Evolutionary conservation across 2,329 filamentous ascomycete species (phyloP), one percentile per base, ranked within the genome.

Genomic region (Epichloe sibirici): DNA sequence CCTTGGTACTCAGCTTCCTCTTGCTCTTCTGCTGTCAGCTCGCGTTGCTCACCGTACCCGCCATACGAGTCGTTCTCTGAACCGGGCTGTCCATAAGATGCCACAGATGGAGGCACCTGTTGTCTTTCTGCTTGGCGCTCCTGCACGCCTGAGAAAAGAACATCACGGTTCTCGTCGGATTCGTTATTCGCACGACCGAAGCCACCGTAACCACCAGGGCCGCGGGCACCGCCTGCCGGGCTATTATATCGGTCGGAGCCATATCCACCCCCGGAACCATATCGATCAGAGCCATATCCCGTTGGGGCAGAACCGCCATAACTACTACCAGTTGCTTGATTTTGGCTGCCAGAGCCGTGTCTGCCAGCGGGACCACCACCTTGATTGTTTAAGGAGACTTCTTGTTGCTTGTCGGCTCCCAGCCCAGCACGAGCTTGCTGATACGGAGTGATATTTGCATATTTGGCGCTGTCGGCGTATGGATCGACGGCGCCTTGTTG

Each of bases 11-110:
- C 83, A 57, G 84, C 69, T 71, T 78, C 72, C 53, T 95, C 88
- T 64, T 88, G 71, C 75, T 81, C 81, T 59, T 96, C 89, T 1
- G 83, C 88, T 0, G 88, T 95, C 58, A 95, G 71, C 66, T 95
- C 81, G 47, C 88, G 80, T 54, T 86, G 78, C 53, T 85, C 82
- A 50, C 87, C 79, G 57, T 82, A 82, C 31, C 75, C 77, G 28
- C 73, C 77, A 53, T 74, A 76, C 12, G 63, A 63, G 38, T 61
- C 63, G 34, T 57, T 58, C 28, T 52, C 59, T 17, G 57, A 55
- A 15, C 57, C 62, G 23, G 64, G 53, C 52, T 64, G 62, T 35
- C 58, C 60, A 39, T 61, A 63, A 3, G 58, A 55, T 38, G 55
- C 58, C 42, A 51, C 37, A 21, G 55, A 51, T 45, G 62, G 44